A percentile compares a stretch with the other conserved stretches of the same genome.
These are phyloP conservation scores for Geum urbanum DNA, from an alignment of 306 rosid genomes.

Conservation along the genomic window DNA sequence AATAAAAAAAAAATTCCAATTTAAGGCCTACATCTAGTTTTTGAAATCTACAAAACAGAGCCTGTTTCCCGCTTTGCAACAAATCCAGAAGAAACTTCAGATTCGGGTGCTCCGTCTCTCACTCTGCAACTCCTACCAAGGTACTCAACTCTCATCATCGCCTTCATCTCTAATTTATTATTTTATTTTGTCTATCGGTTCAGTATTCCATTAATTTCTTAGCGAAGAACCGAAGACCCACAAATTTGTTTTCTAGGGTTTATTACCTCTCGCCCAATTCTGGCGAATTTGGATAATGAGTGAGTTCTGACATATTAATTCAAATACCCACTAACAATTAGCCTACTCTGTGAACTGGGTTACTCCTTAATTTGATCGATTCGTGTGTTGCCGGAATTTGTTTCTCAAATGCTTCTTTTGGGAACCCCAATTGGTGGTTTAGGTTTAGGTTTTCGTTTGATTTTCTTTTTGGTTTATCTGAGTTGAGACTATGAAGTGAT, in stretches of 20 bases:
- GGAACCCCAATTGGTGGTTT: neutral
- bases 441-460: neutral
- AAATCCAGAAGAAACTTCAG: neutral
- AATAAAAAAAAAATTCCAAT: neutral
- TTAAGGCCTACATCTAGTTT: neutral
- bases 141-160: neutral
- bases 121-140: conserved; percentile 2
- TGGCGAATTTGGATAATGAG: too few species aligned
- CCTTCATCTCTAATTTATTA: too few species aligned
- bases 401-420: neutral
- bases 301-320: too few species aligned
- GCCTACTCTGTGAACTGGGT: too few species aligned
- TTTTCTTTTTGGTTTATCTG: too few species aligned
- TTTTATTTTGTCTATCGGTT: neutral
- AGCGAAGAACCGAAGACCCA: neutral
- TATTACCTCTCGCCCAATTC: too few species aligned
- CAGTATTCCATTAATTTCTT: neutral
- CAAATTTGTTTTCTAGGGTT: neutral
- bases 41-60: conserved; percentile 1
- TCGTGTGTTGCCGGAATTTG: neutral
- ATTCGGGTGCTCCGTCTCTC: neutral
- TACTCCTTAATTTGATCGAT: too few species aligned
- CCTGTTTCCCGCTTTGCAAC: conserved; percentile 5
- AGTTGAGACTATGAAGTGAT: neutral
- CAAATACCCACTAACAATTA: too few species aligned